Base-by-base conservation (phyloP, 805 yeast species). In the Tanozyma kutaoensis region DNA sequence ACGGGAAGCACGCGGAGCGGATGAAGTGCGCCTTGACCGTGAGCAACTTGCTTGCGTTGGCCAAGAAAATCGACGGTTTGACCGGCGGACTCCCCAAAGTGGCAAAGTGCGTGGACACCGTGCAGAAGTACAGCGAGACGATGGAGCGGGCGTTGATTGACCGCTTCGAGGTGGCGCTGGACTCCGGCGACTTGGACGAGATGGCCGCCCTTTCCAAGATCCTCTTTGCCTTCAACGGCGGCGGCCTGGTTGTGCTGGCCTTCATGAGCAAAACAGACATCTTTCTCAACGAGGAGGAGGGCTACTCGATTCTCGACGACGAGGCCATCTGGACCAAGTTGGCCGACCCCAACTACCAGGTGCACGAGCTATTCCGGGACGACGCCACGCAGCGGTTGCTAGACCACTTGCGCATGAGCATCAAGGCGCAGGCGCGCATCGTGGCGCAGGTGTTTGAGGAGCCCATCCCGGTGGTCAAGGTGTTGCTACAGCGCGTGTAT, bases 191-290 rank as follows among this genome's bases (percentile, higher is more conserved):
- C 38, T 67, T 72, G 38, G 58, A 60, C n/a, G 69, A 69, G 28
- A 74, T 91, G 77, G 73, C 69, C 40, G 84, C 76, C 30, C 67
- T 75, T 15, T 82, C 95, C 0, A 71, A 70, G 27, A 69, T 85
- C 12, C 58, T 86, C 26, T 68, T 73, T 28, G 80, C 74, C 34
- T 88, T 75, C 56, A 86, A 88, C 44, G 88, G 84, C 12, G 95
- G 95, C 9, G 63, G 69, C 8, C 74, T 77, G 32, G 88, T 86
- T 7, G 77, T 82, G 7, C 82, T 76, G 44, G 72, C 76, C 26
- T 88, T 81, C 52, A 79, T 86, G 23, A 73, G 72, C 44, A 84
- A 80, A 44, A 82, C 80, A 44, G 78, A 74, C 26, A 66, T 76
- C 32, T 78, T 86, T 48, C 58, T 62, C 29, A 45, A 42, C 3